Percentiles rank a stretch among this genome's conserved stretches.
phyloP scores from a whole-genome alignment of 371 early-diverging fungal species.

The Zychaea mexicana region DNA sequence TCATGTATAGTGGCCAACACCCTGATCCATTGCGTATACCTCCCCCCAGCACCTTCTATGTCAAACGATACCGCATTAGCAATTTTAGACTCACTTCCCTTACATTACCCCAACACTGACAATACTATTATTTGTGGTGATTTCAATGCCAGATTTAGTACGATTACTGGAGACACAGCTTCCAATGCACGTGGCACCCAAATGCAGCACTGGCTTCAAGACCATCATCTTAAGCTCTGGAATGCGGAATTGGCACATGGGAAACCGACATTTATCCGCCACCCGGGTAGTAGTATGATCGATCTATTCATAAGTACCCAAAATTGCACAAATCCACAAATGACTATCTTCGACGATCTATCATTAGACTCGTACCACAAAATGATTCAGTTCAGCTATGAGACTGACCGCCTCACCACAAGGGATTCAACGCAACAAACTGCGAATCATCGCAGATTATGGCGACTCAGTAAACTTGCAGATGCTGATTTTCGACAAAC shows the following conservation, averaged over 20 bases:
- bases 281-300: conserved; percentile 6
- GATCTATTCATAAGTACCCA: conserved; percentile 4
- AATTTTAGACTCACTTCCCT: conserved; percentile 8
- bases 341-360: conserved; percentile 3
- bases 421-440: neutral
- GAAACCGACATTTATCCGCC: conserved; percentile 6
- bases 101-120: conserved; percentile 7
- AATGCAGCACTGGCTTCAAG: neutral
- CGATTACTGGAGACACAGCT: neutral
- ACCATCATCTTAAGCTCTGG: neutral
- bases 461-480: neutral
- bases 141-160: conserved; percentile 17
- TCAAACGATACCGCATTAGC: neutral
- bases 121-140: conserved; percentile 1
- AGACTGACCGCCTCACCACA: neutral
- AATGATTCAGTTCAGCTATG: neutral
- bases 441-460: neutral
- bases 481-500: neutral
- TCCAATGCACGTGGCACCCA: neutral
- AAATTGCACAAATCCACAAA: neutral
- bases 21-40: conserved; percentile 16
- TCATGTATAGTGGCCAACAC: conserved; percentile 1
- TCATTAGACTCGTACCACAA: conserved; percentile 15
- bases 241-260: conserved; percentile 6
- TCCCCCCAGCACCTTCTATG: conserved; percentile 9